Base-by-base conservation (phyloP, 2,329 filamentous ascomycete genomes). In the Colletotrichum phormii region DNA sequence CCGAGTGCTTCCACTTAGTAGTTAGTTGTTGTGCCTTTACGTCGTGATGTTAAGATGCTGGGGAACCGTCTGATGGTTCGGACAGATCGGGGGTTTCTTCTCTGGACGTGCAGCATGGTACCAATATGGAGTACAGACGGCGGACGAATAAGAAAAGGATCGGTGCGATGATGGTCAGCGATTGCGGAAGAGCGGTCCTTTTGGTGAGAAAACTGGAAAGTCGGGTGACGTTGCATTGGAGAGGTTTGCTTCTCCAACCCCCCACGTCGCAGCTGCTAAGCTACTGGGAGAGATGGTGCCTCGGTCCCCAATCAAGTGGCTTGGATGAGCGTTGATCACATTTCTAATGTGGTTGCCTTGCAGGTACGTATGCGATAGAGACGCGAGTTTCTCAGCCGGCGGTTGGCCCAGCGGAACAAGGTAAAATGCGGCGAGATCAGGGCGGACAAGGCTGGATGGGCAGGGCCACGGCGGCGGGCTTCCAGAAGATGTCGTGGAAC, bases 401-500 rank as follows among this genome's bases (percentile, higher is more conserved):
- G 69, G 58, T 67, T 68, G 69, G 64, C 51, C 24, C 58, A 54
- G n/a, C 11, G 49, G 49, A 31, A 35, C 37, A 63, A 29, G 57
- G 29, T 51, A 59, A 62, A 51, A 15, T 24, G 58, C 67, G 67
- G 67, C 53, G 60, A 63, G 63, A 51, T 67, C 67, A 71, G 63
- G 63, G 63, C 63, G 57, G 67, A 33, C 37, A 49, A 11, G 58
- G 61, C 29, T 63, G 24, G 46, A 13, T 13, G 58, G 31, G 5
- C 46, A 60, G 42, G 35, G 33, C 55, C 31, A 46, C 42, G 55
- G 46, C 31, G 37, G 57, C 31, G 37, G 57, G 64, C 69, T 72
- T 72, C 69, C 31, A 72, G 69, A 72, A 72, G 26, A 55, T 58
- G 68, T 55, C 15, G 64, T 67, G 18, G 68, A 71, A 71, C 26